phyloP scores from a whole-genome alignment of 345 rosid genomes.

The Triadica sebifera region DNA sequence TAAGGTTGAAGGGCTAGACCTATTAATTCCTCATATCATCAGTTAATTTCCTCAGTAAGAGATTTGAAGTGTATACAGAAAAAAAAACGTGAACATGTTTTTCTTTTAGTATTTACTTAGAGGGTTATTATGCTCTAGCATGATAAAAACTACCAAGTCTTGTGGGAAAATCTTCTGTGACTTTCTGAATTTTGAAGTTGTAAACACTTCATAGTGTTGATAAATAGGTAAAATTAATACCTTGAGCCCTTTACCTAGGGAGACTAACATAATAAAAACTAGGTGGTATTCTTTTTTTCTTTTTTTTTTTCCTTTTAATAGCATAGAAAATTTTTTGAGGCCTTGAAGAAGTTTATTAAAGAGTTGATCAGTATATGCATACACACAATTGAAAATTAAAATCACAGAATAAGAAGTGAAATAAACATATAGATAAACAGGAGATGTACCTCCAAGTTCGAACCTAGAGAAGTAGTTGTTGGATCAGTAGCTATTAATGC shows the following conservation, averaged over 20 bases:
- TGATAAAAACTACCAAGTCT: neutral
- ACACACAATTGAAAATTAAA: neutral
- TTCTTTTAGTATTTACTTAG: neutral
- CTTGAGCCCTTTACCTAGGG: neutral
- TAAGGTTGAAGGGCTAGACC: neutral
- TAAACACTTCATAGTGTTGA: neutral
- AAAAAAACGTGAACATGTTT: neutral
- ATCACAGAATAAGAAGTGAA: neutral
- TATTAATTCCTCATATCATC: neutral
- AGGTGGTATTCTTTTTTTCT: no score
- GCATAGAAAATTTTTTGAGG: no score
- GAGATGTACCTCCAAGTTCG: slow-evolving; percentile 64
- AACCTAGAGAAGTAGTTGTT: slow-evolving; percentile 57
- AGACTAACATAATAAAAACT: no score
- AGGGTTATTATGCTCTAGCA: neutral
- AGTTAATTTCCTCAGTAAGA: neutral
- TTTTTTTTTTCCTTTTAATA: no score
- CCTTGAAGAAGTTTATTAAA: no score
- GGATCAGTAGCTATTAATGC: slow-evolving; percentile 81
- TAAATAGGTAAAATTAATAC: neutral
- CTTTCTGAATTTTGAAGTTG: neutral
- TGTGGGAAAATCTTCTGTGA: neutral
- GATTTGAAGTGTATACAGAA: no score
- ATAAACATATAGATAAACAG: slow-evolving; percentile 2
- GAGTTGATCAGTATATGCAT: no score